Evolutionary conservation across 2,329 filamentous ascomycete species (phyloP).

Genomic region (Exophiala spinifera): DNA sequence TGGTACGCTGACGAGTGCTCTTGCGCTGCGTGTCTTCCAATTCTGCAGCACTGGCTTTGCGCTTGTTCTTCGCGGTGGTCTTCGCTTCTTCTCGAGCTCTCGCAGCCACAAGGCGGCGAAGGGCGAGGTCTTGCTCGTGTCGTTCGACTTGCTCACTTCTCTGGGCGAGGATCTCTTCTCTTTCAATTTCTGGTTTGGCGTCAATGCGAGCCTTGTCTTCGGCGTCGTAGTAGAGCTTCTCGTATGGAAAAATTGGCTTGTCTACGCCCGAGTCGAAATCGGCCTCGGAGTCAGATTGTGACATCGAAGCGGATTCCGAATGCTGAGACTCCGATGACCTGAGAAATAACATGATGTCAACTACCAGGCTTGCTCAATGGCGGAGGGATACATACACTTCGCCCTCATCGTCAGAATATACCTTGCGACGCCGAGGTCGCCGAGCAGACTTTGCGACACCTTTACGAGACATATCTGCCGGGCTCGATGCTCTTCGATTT

Average conservation of each 20-base stretch:
- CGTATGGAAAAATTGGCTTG: conserved; percentile 69
- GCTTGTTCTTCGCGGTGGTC: conserved; percentile 55
- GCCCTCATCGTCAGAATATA: conserved; percentile 70
- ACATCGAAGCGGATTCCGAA: conserved; percentile 82
- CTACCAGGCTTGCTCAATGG: background rate
- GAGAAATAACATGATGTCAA: conserved; percentile 21
- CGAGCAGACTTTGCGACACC: conserved; percentile 43
- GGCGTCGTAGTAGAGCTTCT: conserved; percentile 75
- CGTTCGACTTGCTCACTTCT: conserved; percentile 79
- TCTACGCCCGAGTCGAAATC: conserved; percentile 53
- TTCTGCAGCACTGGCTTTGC: conserved; percentile 75
- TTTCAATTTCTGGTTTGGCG: conserved; percentile 82
- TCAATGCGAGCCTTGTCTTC: conserved; percentile 76
- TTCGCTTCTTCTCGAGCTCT: conserved; percentile 60
- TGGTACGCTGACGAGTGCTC: conserved; percentile 68
- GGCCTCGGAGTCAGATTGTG: conserved; percentile 78
- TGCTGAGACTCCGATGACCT: conserved; percentile 71
- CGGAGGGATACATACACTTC: conserved; percentile 61
- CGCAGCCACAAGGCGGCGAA: conserved; percentile 72
- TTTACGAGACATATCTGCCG: conserved; percentile 47
- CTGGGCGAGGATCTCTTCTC: conserved; percentile 85
- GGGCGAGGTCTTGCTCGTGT: conserved; percentile 74
- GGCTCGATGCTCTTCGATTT: conserved; percentile 43
- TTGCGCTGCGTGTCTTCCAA: conserved; percentile 75
- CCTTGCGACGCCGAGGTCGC: conserved; percentile 45